Base-by-base conservation (phyloP, 805 yeast genomes). In the Wickerhamiella sergipiensis region DNA sequence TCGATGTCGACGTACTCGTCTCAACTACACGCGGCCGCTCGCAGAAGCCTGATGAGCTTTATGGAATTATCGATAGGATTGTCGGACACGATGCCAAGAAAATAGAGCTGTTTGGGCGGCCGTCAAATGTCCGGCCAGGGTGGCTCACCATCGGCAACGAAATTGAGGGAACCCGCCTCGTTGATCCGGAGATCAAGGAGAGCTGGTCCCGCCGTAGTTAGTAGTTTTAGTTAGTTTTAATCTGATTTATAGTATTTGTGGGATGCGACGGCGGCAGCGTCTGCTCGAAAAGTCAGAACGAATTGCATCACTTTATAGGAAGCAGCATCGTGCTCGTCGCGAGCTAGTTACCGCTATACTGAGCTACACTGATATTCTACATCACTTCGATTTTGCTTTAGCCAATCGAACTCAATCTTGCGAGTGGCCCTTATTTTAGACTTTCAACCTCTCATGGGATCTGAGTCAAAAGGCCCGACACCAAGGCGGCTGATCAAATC, bases 31-130 rank as follows among this genome's bases (percentile, higher is more conserved):
- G 96, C 57, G 96, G 89, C 61, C 85, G 95, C 0, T 80, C 87
- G 59, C 74, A 95, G 57, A 89, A 89, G 63, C 97, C 97, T 0
- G 95, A 86, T 63, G 96, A 89, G 69, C 67, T 83, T 13, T 89
- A 89, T 62, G 92, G 82, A 8, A 79, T 90, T 54, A 82, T 84
- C 13, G 97, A 90, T 57, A 70, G 96, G 52, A 61, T 89, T 43
- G 95, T 82, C 3, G 97, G 96, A 0, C 71, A 71, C 3, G 77
- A 80, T 52, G 76, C 88, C 3, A 71, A 94, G 26, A 89, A 90
- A 61, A 70, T 90, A 29, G 97, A 90, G 64, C 78, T 90, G 1
- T 89, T 89, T 67, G 97, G 97, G 5, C 74, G 95, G 51, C 83
- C 81, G 56, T 90, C 85, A 60, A 89, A 90, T 60, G 72, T 83